A percentile compares a stretch with the other conserved stretches of the same genome.
phyloP scores from a whole-genome alignment of 2,329 filamentous ascomycete genomes.

The Aspergillus sp. region DNA sequence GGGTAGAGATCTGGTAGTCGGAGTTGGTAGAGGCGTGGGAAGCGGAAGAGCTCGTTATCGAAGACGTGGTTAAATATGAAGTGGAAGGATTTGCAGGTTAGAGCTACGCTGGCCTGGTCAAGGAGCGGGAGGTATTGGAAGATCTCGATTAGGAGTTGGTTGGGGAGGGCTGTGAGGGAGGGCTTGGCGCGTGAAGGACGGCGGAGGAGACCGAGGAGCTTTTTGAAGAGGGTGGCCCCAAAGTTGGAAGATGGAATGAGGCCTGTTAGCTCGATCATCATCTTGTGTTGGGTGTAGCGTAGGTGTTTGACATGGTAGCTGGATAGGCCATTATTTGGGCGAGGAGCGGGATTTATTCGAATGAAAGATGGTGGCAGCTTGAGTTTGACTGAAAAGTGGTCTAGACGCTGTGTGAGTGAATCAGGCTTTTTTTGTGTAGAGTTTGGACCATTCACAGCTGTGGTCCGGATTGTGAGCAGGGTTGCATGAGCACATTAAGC shows the following conservation, averaged over 20 bases:
- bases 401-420: too few species aligned
- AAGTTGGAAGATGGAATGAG: background rate
- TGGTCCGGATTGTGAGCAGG: too few species aligned
- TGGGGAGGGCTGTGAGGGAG: background rate
- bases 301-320: background rate
- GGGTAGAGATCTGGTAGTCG: background rate
- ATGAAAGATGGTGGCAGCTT: too few species aligned
- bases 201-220: background rate
- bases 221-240: background rate
- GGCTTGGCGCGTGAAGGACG: background rate
- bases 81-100: background rate
- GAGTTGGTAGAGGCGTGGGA: conserved; percentile 1
- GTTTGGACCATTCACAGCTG: too few species aligned
- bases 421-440: too few species aligned
- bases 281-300: background rate
- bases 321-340: background rate
- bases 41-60: background rate
- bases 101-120: background rate
- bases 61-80: background rate
- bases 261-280: background rate
- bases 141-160: background rate
- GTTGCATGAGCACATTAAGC: too few species aligned
- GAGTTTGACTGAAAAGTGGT: too few species aligned
- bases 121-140: background rate
- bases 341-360: too few species aligned